Percentiles rank a stretch among this genome's conserved stretches.
Conservation (phyloP, 2,329 filamentous ascomycete species). For the Ceratocystis destructans region DNA sequence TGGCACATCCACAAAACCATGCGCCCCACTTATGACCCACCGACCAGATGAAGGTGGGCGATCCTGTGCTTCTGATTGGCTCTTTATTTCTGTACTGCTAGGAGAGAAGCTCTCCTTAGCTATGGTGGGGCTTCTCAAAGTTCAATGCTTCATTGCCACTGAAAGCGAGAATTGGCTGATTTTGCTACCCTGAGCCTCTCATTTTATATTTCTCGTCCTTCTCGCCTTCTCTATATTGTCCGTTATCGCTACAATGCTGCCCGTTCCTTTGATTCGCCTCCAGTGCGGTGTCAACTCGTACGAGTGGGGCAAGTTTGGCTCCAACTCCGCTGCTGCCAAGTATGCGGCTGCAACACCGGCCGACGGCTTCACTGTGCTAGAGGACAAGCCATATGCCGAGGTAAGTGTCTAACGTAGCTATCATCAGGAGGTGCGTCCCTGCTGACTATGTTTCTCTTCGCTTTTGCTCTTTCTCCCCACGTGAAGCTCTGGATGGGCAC, state of each 20-base stretch:
- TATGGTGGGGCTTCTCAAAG: slow-evolving; percentile 1
- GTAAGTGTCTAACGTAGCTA: slow-evolving; percentile 32
- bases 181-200: neutral
- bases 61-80: neutral
- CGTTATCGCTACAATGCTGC: slow-evolving; percentile 33
- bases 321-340: slow-evolving; percentile 72
- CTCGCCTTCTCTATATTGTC: neutral
- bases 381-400: slow-evolving; percentile 89
- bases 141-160: neutral
- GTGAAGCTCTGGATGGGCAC: slow-evolving; percentile 98
- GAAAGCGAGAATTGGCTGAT: neutral
- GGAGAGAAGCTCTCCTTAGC: neutral
- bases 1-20: neutral
- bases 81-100: neutral
- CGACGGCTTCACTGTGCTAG: slow-evolving; percentile 59
- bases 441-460: neutral
- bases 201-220: neutral
- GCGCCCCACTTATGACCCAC: neutral
- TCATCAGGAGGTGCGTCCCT: neutral
- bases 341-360: slow-evolving; percentile 77
- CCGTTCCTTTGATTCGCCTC: slow-evolving; percentile 71
- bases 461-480: neutral
- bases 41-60: neutral
- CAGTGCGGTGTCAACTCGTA: slow-evolving; percentile 95
- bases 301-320: slow-evolving; percentile 94